Evolutionary conservation across 345 rosid species (phyloP).

Genomic region (Aquilaria sinensis): DNA sequence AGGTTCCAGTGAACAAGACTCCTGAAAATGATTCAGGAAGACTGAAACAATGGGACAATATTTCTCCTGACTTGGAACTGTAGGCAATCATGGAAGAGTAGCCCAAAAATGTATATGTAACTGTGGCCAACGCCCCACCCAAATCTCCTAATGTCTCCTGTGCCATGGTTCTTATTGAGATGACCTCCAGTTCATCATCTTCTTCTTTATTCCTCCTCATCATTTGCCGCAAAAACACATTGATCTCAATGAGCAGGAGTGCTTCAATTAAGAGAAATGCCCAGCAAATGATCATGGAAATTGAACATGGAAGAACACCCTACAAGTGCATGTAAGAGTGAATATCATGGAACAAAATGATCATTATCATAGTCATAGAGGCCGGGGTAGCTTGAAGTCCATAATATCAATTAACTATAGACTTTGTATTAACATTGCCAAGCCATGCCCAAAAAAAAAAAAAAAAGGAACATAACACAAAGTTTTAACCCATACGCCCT

Average conservation of each 20-base stretch:
- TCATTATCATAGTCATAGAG: no score
- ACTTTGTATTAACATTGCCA: no score
- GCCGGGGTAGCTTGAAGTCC: no score
- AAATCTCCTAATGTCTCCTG: slow-evolving; percentile 53
- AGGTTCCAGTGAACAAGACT: slow-evolving; percentile 34
- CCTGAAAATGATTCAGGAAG: slow-evolving; percentile 39
- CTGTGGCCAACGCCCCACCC: slow-evolving; percentile 47
- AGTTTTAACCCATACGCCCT: no score
- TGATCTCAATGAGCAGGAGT: slow-evolving; percentile 49
- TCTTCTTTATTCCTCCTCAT: slow-evolving; percentile 25
- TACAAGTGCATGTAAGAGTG: background rate
- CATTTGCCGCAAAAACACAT: slow-evolving; percentile 25
- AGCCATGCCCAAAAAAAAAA: no score
- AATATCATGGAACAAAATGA: no score
- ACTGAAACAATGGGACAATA: slow-evolving; percentile 41
- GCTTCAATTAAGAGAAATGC: slow-evolving; percentile 55
- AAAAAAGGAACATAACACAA: no score
- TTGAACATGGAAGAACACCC: slow-evolving; percentile 63
- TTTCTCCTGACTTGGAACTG: slow-evolving; percentile 54
- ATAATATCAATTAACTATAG: no score
- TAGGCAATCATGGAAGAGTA: slow-evolving; percentile 57
- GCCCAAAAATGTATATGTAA: slow-evolving; percentile 47
- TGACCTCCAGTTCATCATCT: slow-evolving; percentile 33
- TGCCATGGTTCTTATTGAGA: slow-evolving; percentile 62
- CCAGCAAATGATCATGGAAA: slow-evolving; percentile 44